Evolutionary conservation across 148 eudicot genomes (phyloP).

Genomic region (Dysphania ambrosioides): DNA sequence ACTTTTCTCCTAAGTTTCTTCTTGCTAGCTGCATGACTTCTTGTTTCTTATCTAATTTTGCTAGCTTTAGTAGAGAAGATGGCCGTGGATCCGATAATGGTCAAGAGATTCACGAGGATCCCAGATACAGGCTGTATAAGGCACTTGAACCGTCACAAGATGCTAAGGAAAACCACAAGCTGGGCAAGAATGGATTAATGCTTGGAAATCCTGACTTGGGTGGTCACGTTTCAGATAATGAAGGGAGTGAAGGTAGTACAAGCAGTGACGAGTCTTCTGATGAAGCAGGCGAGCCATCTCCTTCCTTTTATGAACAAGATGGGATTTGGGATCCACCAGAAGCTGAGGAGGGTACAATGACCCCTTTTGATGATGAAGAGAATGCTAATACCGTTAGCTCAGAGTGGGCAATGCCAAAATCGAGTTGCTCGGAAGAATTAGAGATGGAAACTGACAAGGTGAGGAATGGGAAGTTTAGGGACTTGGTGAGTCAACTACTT

Average conservation of each 20-base stretch:
- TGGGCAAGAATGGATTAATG: conserved; percentile 16
- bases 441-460: conserved; percentile 58
- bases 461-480: conserved; percentile 76
- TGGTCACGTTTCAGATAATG: conserved; percentile 12
- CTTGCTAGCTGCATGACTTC: conserved; percentile 13
- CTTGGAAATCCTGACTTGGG: conserved; percentile 18
- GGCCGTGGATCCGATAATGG: conserved; percentile 24
- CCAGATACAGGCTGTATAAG: conserved; percentile 17
- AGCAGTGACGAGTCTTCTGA: conserved; percentile 25
- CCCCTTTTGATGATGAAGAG: conserved; percentile 66
- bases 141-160: conserved; percentile 19
- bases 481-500: conserved; percentile 67
- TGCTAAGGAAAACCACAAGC: conserved; percentile 16
- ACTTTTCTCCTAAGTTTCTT: not conserved
- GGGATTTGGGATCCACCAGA: conserved; percentile 81
- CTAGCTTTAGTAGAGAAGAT: conserved; percentile 38
- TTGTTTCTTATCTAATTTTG: conserved; percentile 12
- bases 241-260: conserved; percentile 19
- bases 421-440: too few species aligned
- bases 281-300: conserved; percentile 34
- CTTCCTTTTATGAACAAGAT: conserved; percentile 36
- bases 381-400: conserved; percentile 57
- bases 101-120: conserved; percentile 29
- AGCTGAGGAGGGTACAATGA: conserved; percentile 53
- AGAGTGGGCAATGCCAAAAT: conserved; percentile 61